These are phyloP conservation scores for Diaporthe citrichinensis DNA, from an alignment of 2,329 filamentous ascomycete species.

Conservation along the genomic window DNA sequence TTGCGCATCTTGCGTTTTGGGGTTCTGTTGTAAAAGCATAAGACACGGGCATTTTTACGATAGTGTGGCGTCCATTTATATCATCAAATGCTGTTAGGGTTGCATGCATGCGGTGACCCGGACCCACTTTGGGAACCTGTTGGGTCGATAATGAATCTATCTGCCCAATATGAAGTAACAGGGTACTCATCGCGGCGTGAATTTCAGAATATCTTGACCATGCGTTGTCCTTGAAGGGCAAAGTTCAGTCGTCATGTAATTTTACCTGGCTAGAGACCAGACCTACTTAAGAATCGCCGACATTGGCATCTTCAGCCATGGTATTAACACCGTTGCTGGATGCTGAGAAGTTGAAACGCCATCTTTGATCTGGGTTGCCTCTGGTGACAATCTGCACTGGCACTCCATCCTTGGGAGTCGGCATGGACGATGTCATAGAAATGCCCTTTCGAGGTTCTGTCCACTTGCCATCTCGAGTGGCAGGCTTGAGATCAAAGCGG, in stretches of 20 bases:
- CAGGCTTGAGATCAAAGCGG: slow-evolving; percentile 43
- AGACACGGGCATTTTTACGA: too few species aligned
- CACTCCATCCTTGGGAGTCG: background rate
- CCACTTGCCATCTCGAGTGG: slow-evolving; percentile 18
- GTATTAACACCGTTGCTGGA: slow-evolving; percentile 1
- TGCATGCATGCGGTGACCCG: too few species aligned
- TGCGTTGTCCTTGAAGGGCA: background rate
- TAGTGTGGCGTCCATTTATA: too few species aligned
- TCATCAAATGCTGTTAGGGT: too few species aligned
- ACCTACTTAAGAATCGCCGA: background rate
- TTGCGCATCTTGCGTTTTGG: background rate
- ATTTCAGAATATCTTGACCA: too few species aligned
- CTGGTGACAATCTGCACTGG: background rate
- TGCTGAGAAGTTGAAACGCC: background rate
- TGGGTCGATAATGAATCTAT: too few species aligned
- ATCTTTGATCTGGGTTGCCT: background rate
- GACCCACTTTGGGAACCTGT: too few species aligned
- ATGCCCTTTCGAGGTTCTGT: slow-evolving; percentile 29
- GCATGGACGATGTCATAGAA: slow-evolving; percentile 4
- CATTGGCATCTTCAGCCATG: background rate
- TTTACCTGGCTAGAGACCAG: background rate
- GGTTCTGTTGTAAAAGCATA: background rate
- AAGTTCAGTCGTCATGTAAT: background rate
- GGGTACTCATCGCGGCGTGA: too few species aligned
- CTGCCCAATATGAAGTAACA: too few species aligned